Evolutionary conservation across 1,139 yeast genomes (phyloP).

Genomic region (Meyerozyma sp.): DNA sequence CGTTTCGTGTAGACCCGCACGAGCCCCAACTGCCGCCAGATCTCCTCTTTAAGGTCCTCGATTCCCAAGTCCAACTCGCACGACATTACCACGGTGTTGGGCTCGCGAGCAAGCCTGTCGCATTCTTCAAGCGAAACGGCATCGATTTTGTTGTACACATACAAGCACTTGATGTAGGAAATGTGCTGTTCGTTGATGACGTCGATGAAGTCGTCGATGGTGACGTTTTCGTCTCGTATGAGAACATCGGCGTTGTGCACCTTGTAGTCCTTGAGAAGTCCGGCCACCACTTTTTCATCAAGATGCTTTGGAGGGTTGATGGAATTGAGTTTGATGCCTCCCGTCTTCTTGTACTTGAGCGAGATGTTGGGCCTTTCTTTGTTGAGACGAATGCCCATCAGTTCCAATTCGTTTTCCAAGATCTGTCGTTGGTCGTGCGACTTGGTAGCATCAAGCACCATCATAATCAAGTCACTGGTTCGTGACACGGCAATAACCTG

Average conservation of each 20-base stretch:
- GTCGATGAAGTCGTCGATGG: constrained; percentile 93
- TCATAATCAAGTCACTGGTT: constrained; percentile 86
- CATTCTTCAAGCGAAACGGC: constrained; percentile 94
- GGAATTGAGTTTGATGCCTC: constrained; percentile 83
- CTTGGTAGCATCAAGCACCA: constrained; percentile 95
- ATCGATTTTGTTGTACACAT: constrained; percentile 92
- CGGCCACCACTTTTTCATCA: constrained; percentile 74
- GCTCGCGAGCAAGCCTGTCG: constrained; percentile 85
- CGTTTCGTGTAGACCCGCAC: constrained; percentile 82
- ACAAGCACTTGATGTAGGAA: constrained; percentile 84
- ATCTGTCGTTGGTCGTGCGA: constrained; percentile 83
- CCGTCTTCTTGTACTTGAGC: constrained; percentile 75
- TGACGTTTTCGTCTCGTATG: constrained; percentile 81
- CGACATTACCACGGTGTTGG: constrained; percentile 89
- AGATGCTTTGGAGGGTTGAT: constrained; percentile 78
- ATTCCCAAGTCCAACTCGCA: constrained; percentile 85
- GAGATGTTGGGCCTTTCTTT: constrained; percentile 77
- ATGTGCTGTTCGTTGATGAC: constrained; percentile 83
- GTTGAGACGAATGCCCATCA: constrained; percentile 89
- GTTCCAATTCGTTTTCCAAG: constrained; percentile 83
- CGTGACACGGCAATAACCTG: constrained; percentile 96
- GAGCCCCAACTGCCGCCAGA: constrained; percentile 83
- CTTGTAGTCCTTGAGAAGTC: constrained; percentile 78
- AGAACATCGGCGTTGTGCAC: constrained; percentile 92
- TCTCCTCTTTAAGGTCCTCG: constrained; percentile 82